phyloP scores from a whole-genome alignment of 2,329 filamentous ascomycete genomes.

The Lachnellula hyalina region DNA sequence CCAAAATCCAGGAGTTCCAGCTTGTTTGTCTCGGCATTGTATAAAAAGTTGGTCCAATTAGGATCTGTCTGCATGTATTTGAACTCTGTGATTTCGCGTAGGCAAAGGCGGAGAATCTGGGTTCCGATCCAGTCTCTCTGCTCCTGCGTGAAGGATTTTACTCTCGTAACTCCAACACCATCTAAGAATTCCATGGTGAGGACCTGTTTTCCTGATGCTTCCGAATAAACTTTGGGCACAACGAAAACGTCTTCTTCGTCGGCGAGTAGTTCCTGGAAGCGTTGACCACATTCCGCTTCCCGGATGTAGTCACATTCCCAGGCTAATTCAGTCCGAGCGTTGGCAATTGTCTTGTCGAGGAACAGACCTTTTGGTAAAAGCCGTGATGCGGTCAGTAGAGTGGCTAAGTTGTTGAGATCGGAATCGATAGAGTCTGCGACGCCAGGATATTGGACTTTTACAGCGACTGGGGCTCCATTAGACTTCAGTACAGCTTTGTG shows the following conservation, averaged over 20 bases:
- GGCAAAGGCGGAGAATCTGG: slow-evolving; percentile 83
- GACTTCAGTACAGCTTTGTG: slow-evolving; percentile 77
- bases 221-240: slow-evolving; percentile 70
- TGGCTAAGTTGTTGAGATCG: slow-evolving; percentile 85
- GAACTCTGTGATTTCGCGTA: slow-evolving; percentile 92
- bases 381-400: slow-evolving; percentile 84
- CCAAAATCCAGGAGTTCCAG: slow-evolving; percentile 95
- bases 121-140: slow-evolving; percentile 96
- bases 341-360: slow-evolving; percentile 94
- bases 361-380: slow-evolving; percentile 89
- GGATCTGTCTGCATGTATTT: slow-evolving; percentile 98
- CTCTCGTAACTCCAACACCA: slow-evolving; percentile 79
- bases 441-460: slow-evolving; percentile 97
- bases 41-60: slow-evolving; percentile 99
- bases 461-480: slow-evolving; percentile 72
- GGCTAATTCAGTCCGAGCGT: slow-evolving; percentile 82
- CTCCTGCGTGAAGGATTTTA: slow-evolving; percentile 67
- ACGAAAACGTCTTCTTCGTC: slow-evolving; percentile 69
- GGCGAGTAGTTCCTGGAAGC: slow-evolving; percentile 73
- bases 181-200: slow-evolving; percentile 91
- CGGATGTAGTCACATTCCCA: slow-evolving; percentile 97
- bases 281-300: slow-evolving; percentile 74
- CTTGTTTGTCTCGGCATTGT: slow-evolving; percentile 64
- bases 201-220: slow-evolving; percentile 80
- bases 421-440: slow-evolving; percentile 95